Evolutionary conservation across 371 early-diverging fungal species (phyloP).

Genomic region (Zancudomyces culisetae): DNA sequence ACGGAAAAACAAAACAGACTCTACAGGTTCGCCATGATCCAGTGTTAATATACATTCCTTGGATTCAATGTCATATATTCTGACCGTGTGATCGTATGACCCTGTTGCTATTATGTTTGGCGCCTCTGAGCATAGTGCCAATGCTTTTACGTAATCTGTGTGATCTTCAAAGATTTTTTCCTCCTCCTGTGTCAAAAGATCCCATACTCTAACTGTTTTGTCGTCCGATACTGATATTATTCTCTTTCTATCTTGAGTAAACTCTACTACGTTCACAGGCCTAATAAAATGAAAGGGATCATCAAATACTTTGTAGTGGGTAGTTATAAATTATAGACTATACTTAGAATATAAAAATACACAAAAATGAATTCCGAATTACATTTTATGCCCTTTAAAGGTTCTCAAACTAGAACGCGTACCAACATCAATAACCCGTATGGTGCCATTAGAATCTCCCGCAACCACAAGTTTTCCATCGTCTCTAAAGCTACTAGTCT

Average conservation of each 20-base stretch:
- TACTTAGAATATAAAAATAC: too few relatives aligned
- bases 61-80: constrained; percentile 73
- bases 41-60: constrained; percentile 54
- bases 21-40: constrained; percentile 73
- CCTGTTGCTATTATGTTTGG: constrained; percentile 67
- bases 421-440: constrained; percentile 61
- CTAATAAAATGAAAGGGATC: too few relatives aligned
- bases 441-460: constrained; percentile 73
- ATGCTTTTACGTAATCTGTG: constrained; percentile 74
- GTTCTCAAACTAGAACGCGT: constrained; percentile 76
- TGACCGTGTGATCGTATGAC: constrained; percentile 87
- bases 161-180: constrained; percentile 60
- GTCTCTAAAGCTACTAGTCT: constrained; percentile 51
- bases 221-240: constrained; percentile 81
- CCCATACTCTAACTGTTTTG: constrained; percentile 77
- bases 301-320: too few relatives aligned
- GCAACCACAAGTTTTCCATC: constrained; percentile 85
- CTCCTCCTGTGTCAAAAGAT: constrained; percentile 65
- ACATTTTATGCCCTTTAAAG: constrained; percentile 63
- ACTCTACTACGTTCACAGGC: constrained; percentile 64
- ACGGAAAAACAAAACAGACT: constrained; percentile 64
- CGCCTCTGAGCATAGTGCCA: constrained; percentile 48
- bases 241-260: constrained; percentile 55
- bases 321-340: too few relatives aligned
- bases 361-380: constrained; percentile 11